Conservation (phyloP, 768 basidiomycete genomes). For the Lanmaoa pseudosensibilis region DNA sequence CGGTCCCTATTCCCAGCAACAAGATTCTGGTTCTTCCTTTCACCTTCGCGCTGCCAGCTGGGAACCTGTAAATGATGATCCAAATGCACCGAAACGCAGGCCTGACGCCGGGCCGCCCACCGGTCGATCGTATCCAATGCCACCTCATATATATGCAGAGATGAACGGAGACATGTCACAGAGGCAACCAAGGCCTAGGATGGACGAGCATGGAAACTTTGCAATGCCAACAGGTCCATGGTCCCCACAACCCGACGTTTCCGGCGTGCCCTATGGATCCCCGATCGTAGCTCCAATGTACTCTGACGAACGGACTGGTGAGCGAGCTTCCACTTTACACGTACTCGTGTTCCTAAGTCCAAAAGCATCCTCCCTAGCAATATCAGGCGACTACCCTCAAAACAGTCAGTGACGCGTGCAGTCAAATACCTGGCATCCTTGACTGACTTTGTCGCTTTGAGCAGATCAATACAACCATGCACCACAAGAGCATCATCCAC, state of each 20-base stretch:
- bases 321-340: constrained; percentile 20
- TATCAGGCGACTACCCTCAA: constrained; percentile 44
- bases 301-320: constrained; percentile 60
- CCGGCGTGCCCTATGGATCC: constrained; percentile 42
- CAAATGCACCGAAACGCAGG: constrained; percentile 37
- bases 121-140: constrained; percentile 37
- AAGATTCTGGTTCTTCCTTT: constrained; percentile 39
- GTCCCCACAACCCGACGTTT: constrained; percentile 34
- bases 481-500: constrained; percentile 36
- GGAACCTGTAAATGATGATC: constrained; percentile 41
- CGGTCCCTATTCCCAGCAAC: constrained; percentile 28
- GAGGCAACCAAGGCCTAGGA: constrained; percentile 29
- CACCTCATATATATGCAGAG: constrained; percentile 36
- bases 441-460: constrained; percentile 17
- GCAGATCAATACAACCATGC: constrained; percentile 35
- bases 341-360: constrained; percentile 16
- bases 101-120: constrained; percentile 33
- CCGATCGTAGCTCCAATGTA: constrained; percentile 48
- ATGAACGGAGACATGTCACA: constrained; percentile 33
- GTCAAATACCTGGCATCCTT: constrained; percentile 4
- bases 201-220: constrained; percentile 34
- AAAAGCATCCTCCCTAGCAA: constrained; percentile 31
- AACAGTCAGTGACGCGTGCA: constrained; percentile 40
- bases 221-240: constrained; percentile 32
- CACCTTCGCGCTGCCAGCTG: constrained; percentile 66